Base-by-base conservation (phyloP, 2,329 filamentous ascomycete species). In the Ophiostoma triangulosporum region DNA sequence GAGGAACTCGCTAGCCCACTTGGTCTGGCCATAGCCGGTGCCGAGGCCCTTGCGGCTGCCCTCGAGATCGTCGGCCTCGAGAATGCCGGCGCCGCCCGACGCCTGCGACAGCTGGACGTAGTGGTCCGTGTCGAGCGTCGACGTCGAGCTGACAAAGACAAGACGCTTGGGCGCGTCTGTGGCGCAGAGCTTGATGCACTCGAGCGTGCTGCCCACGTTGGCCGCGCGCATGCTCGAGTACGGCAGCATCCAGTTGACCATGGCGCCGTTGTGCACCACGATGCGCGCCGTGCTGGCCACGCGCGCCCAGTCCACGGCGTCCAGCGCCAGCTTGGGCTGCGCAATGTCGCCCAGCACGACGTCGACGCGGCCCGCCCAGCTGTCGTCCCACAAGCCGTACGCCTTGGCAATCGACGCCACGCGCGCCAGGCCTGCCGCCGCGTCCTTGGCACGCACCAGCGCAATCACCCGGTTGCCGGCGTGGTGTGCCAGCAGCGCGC, bases 21-120 rank as follows among this genome's bases (percentile, higher is more conserved):
- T 96, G 59, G 80, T 81, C 66, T 96, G 90, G 3, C 91, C 90
- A 62, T 96, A 96, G 5, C 91, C 90, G 1, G 87, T 95, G 36
- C 81, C 81, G 1, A 96, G 79, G 31, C 87, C 87, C 51, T 73
- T 81, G 36, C 81, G 76, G 62, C 86, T 90, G 52, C 89, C 88
- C 60, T 79, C 72, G 57, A 96, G 74, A 59, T 91, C 82, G 64
- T 96, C 90, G 0, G 74, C 74, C 66, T 96, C 91, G 20, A 75
- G 72, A 15, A 95, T 76, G 12, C 80, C 79, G 20, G 72, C 73
- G 7, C 78, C 80, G 31, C 78, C 69, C 52, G 78, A 71, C 54
- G 83, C 73, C 0, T 84, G 70, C 52, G 78, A 71, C 54, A 83
- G 73, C 0, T 84, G 70, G 53, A 93, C 76, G 64, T 87, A 96